Base-by-base conservation (phyloP, 768 basidiomycete genomes). In the Tylopilus vinaceipallidus region DNA sequence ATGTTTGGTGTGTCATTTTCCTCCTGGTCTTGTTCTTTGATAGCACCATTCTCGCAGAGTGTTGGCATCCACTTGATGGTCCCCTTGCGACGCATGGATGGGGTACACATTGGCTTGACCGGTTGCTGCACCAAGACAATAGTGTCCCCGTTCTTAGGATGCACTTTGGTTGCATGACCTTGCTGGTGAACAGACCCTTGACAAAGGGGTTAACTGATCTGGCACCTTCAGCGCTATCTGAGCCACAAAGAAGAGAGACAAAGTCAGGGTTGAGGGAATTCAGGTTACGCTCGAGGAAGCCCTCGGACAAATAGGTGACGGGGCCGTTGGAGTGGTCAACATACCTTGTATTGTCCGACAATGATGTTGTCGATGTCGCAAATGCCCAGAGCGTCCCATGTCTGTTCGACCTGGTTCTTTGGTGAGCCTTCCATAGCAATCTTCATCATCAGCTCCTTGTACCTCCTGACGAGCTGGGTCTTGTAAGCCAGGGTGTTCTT, bases 41-140 rank as follows among this genome's bases (percentile, higher is more conserved):
- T 43, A 3, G 30, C 42, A 2, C 3, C 26, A 3, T 52, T 52
- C 29, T 65, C 58, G 3, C 60, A 75, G 64, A 82, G 73, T 0
- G 52, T 49, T 6, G 61, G 55, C 59, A 69, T 63, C 19, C 86
- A 79, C 59, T 81, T 83, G 53, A 88, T 68, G 0, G 86, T 83
- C 17, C 78, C 79, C 69, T 91, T 92, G 49, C 93, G 78, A 38
- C 91, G 77, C 0, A 87, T 95, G 0, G 91, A 95, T 0, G 94
- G 95, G 0, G 88, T 83, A 9, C 95, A 83, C 85, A 95, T 91
- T 0, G 94, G 95, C 69, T 95, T 93, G 55, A 93, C 85, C 30
- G 85, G 84, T 66, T 97, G 94, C 62, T 94, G 91, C 0, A 92
- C 94, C 6, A 92, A 82, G 16, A 98, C 94, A 52, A 98, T 95